phyloP scores from a whole-genome alignment of 176 grass and related monocot species.

The Tillandsia fasciculata region DNA sequence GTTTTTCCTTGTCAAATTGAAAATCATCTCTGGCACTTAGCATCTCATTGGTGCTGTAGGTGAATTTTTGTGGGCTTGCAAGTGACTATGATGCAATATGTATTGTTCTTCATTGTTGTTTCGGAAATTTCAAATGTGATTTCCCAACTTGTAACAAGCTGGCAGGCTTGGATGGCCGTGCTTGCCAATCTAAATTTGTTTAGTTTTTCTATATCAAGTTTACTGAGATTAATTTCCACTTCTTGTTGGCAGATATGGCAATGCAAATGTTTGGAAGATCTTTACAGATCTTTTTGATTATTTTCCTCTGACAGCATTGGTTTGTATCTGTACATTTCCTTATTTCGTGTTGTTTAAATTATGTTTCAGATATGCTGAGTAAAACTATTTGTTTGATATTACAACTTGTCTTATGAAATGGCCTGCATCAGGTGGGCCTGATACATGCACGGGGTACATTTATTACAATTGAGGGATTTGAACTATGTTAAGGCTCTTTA shows the following conservation, averaged over 20 bases:
- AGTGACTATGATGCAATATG: no score
- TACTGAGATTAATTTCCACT: background rate
- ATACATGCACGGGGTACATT: background rate
- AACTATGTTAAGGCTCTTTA: background rate
- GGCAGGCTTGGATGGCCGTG: background rate
- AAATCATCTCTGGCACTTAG: no score
- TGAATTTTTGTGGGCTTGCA: no score
- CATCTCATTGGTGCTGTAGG: no score
- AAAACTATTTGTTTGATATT: background rate
- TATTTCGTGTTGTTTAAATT: constrained; percentile 3
- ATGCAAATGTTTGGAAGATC: constrained; percentile 96
- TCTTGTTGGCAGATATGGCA: constrained; percentile 69
- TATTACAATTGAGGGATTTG: background rate
- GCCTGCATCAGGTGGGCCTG: background rate
- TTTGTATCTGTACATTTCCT: constrained; percentile 27
- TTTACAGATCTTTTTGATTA: constrained; percentile 98
- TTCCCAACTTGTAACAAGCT: background rate
- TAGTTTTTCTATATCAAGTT: background rate
- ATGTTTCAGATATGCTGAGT: background rate
- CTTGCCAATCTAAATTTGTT: background rate
- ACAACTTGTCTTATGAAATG: background rate
- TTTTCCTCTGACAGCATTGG: constrained; percentile 91
- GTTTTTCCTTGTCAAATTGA: no score
- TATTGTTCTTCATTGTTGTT: no score
- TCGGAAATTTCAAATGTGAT: no score